Base-by-base conservation (phyloP, 2,329 filamentous ascomycete species). In the Pyrenophora teres region DNA sequence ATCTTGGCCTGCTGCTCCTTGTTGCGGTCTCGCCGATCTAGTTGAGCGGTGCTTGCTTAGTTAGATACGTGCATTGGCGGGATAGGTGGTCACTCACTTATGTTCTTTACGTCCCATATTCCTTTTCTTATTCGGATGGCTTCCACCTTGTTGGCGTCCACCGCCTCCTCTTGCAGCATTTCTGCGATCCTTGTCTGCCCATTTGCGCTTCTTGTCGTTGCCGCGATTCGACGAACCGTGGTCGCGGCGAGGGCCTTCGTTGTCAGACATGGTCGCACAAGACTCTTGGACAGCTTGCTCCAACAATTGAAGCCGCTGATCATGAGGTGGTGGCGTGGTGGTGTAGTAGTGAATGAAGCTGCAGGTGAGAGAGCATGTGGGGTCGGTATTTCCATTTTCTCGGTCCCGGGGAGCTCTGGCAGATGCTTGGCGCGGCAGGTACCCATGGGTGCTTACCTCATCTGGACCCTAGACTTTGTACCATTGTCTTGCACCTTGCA, bases 71-170 rank as follows among this genome's bases (percentile, higher is more conserved):
- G 65, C 52, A 58, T 50, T 19, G 35, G 39, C 30, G 39, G 9
- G 43, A 19, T 19, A 27, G 21, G 18, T 10, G 39, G 16, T 37
- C n/a, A 52, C 81, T 70, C 78, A 88, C 87, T 80, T 81, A 75
- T 83, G 87, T 70, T 86, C 85, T 55, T 77, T 78, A 73, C 87
- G 78, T 64, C 87, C 86, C 83, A 87, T 77, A 82, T 87, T 83
- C 72, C 79, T 79, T 70, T 83, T 86, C 82, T 84, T 85, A 80
- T 78, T 76, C 70, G 63, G 55, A 70, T 64, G 68, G 67, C 70
- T 71, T 57, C 71, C 70, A 52, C 73, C 71, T 60, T 74, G 70
- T 43, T 73, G 60, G 39, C 50, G 45, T 45, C 61, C 62, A 50
- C 64, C 67, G 68, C 67, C 63, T 42, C 71, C 69, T 68, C 67